Percentiles rank a stretch among this genome's conserved stretches.
phyloP scores from a whole-genome alignment of 2,329 filamentous ascomycete genomes.

The Westerdykella aurantiaca region DNA sequence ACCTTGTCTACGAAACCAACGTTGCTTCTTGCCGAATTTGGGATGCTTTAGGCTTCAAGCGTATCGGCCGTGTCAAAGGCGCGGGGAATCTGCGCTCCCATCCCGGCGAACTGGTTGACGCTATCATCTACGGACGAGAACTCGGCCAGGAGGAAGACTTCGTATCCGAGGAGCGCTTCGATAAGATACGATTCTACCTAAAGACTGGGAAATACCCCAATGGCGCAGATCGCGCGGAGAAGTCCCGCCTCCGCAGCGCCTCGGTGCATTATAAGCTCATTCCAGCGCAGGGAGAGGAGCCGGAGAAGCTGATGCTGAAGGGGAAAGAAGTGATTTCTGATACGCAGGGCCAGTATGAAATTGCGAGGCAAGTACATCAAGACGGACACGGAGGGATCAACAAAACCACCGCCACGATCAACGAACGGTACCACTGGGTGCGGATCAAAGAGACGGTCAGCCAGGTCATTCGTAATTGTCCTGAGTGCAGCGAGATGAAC shows the following conservation, averaged over 20 bases:
- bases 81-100: conserved; percentile 47
- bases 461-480: conserved; percentile 86
- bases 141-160: conserved; percentile 65
- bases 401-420: conserved; percentile 91
- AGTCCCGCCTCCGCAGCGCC: conserved; percentile 86
- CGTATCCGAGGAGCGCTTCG: conserved; percentile 92
- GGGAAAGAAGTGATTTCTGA: conserved; percentile 96
- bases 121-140: conserved; percentile 57
- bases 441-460: conserved; percentile 96
- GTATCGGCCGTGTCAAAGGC: conserved; percentile 69
- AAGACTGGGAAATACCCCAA: conserved; percentile 90
- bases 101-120: conserved; percentile 43
- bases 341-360: conserved; percentile 82
- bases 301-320: conserved; percentile 79
- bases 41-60: conserved; percentile 88
- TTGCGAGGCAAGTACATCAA: conserved; percentile 71
- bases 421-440: conserved; percentile 94
- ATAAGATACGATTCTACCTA: conserved; percentile 97
- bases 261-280: conserved; percentile 90
- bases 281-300: conserved; percentile 41
- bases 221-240: conserved; percentile 89
- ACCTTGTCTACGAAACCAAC: conserved; percentile 90
- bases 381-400: conserved; percentile 87
- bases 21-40: conserved; percentile 84
- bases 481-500: conserved; percentile 71